Percentiles rank a stretch among this genome's conserved stretches.
These are phyloP conservation scores for Candida sakaeoensis DNA, from an alignment of 805 yeast species.

Conservation along the genomic window DNA sequence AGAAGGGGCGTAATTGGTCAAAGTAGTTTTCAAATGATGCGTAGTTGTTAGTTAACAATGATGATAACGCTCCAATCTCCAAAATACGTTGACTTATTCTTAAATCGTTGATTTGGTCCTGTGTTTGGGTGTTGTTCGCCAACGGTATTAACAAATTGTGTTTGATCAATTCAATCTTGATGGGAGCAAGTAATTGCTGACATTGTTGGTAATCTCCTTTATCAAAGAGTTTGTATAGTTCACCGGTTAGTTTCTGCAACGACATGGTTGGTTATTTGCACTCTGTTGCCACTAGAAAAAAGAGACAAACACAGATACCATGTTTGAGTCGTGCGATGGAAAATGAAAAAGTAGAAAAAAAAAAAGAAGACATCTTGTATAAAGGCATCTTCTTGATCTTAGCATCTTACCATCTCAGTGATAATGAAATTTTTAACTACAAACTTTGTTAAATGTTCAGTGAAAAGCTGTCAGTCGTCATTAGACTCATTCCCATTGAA, in stretches of 20 bases:
- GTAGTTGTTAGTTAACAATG: slow-evolving; percentile 62
- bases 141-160: slow-evolving; percentile 72
- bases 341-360: too few species aligned
- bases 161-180: slow-evolving; percentile 77
- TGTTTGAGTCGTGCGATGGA: too few species aligned
- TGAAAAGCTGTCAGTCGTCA: slow-evolving; percentile 71
- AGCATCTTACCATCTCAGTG: slow-evolving; percentile 1
- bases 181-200: slow-evolving; percentile 57
- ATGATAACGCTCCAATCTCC: slow-evolving; percentile 82
- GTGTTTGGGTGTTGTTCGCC: slow-evolving; percentile 26
- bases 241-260: slow-evolving; percentile 64
- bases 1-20: slow-evolving; percentile 75
- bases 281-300: slow-evolving; percentile 6
- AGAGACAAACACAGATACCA: too few species aligned
- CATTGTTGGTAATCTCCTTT: slow-evolving; percentile 60
- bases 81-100: slow-evolving; percentile 75
- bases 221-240: slow-evolving; percentile 63
- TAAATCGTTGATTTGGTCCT: slow-evolving; percentile 58
- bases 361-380: background rate
- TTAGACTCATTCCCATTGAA: slow-evolving; percentile 77
- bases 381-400: too few species aligned
- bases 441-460: slow-evolving; percentile 92
- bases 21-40: slow-evolving; percentile 68
- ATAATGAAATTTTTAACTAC: slow-evolving; percentile 91
- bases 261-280: slow-evolving; percentile 40